A percentile compares a stretch with the other conserved stretches of the same genome.
Evolutionary conservation across 345 rosid genomes (phyloP).

Genomic region (Barbarea vulgaris): DNA sequence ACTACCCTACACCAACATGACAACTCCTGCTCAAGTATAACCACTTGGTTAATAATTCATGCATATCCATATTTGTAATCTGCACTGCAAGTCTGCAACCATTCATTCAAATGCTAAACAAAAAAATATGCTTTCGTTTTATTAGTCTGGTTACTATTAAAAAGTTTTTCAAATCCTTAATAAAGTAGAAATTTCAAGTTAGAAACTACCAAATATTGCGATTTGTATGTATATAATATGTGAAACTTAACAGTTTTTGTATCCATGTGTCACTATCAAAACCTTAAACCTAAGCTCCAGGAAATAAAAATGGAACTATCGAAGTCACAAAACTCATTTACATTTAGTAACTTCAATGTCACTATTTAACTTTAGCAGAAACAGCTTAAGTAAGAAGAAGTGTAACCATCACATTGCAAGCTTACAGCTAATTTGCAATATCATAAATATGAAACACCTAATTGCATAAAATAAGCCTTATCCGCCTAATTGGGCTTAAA

Average conservation of each 20-base stretch:
- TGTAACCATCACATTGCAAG: too few species aligned
- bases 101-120: too few species aligned
- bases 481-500: slow-evolving; percentile 16
- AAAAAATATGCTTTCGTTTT: too few species aligned
- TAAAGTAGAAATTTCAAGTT: neutral
- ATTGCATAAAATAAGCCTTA: neutral
- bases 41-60: too few species aligned
- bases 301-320: neutral
- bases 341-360: neutral
- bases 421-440: neutral
- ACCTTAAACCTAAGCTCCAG: neutral
- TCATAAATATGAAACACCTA: neutral
- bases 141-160: too few species aligned
- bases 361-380: neutral
- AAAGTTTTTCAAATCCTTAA: neutral
- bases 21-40: too few species aligned
- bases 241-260: neutral
- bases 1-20: too few species aligned
- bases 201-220: neutral
- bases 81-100: too few species aligned
- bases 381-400: neutral
- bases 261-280: too few species aligned
- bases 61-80: too few species aligned
- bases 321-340: neutral
- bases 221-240: neutral